Base-by-base conservation (phyloP, 352 stramenopile genomes). In the Hyphochytrium catenoides region DNA sequence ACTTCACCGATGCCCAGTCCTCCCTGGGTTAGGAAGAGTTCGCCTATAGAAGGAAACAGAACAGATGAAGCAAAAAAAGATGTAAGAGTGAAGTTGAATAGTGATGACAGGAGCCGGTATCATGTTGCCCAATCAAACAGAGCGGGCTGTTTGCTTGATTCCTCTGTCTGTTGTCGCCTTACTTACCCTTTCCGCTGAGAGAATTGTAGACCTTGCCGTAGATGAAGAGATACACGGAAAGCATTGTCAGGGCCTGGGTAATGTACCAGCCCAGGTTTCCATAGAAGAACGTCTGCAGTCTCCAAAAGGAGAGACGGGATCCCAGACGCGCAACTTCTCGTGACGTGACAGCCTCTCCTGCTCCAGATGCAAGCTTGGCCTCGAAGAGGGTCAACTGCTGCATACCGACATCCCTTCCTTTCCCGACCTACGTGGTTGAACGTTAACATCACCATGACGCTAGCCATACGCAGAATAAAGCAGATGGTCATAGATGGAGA, bases 221-320 rank as follows among this genome's bases (percentile, higher is more conserved):
- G 7, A 56, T 50, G 38, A 79, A 84, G 1, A 58, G 52, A 34
- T 77, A 84, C 12, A 79, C 65, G 52, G 64, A 76, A 6, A 81
- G 36, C 31, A 84, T 63, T 2, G 67, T 64, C 26, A 84, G 29
- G 9, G 64, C 62, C 38, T 81, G 77, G 44, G 60, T 77, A 18
- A 84, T 76, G 56, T 84, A 84, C 37, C 77, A 84, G 9, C 69
- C 69, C 63, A 81, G 78, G 52, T 84, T 65, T 2, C 64, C 62
- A 49, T 84, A 84, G 43, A 79, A 84, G 62, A 78, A 78, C 29
- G 71, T 78, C 48, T 85, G 81, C 18, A 85, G 44, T 2, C 71
- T 68, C 54, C 82, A 85, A 20, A 85, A 85, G 37, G 82, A 68
- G 66, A 86, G 76, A 22, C 62, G 57, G 20, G 54, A 44, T 14